These are phyloP conservation scores for Paramecium pentaurelia DNA, from an alignment of 73 alveolate species.

Conservation along the genomic window DNA sequence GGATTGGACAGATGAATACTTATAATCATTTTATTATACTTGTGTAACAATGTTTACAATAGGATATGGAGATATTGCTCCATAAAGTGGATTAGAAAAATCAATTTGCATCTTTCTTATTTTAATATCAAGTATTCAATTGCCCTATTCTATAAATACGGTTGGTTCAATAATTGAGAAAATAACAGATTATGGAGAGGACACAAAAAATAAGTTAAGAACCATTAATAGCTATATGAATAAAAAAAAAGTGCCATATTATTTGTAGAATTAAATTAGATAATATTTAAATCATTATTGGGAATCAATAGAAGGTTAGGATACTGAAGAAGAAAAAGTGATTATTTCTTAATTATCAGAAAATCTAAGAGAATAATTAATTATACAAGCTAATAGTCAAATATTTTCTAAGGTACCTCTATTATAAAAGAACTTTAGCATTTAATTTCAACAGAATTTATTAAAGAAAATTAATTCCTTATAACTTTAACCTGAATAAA, in stretches of 20 bases:
- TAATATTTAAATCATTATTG: constrained; percentile 70
- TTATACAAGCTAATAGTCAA: constrained; percentile 34
- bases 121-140: constrained; percentile 79
- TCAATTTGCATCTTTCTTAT: constrained; percentile 62
- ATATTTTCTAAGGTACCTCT: background rate
- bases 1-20: constrained; percentile 47
- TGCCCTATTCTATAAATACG: constrained; percentile 78
- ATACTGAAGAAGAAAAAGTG: constrained; percentile 10
- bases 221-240: constrained; percentile 63
- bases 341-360: constrained; percentile 32
- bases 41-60: constrained; percentile 80
- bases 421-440: background rate
- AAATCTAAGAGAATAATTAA: background rate
- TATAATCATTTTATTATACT: constrained; percentile 74
- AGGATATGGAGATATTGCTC: constrained; percentile 78
- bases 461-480: background rate
- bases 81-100: constrained; percentile 64
- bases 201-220: constrained; percentile 67
- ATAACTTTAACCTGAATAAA: constrained; percentile 40
- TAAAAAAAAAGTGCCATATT: constrained; percentile 64
- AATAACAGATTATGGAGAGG: constrained; percentile 64
- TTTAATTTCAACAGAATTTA: background rate
- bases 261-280: constrained; percentile 61
- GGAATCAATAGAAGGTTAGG: constrained; percentile 15
- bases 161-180: constrained; percentile 66